These are phyloP conservation scores for Piloderma croceum DNA, from an alignment of 768 basidiomycete genomes.

Conservation along the genomic window DNA sequence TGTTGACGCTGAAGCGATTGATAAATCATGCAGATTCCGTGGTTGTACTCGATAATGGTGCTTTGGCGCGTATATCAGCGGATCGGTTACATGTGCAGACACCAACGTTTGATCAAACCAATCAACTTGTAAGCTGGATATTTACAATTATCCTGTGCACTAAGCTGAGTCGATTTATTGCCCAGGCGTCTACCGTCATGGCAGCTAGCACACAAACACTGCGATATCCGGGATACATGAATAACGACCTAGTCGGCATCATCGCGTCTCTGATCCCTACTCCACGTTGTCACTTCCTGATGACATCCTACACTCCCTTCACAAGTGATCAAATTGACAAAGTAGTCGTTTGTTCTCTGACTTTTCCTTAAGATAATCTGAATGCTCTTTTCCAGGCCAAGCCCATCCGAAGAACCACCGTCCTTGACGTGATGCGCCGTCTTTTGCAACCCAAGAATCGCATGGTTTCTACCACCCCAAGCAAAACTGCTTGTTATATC, in stretches of 20 bases:
- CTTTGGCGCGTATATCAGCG: slow-evolving; percentile 85
- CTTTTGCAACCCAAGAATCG: slow-evolving; percentile 97
- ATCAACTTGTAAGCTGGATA: slow-evolving; percentile 62
- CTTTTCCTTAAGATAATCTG: slow-evolving; percentile 2
- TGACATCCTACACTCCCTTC: slow-evolving; percentile 98
- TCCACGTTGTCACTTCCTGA: slow-evolving; percentile 94
- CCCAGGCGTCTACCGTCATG: slow-evolving; percentile 93
- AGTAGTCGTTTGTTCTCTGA: slow-evolving; percentile 38
- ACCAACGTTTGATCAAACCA: slow-evolving; percentile 86
- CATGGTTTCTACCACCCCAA: slow-evolving; percentile 92
- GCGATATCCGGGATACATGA: slow-evolving; percentile 98
- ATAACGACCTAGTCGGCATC: slow-evolving; percentile 97
- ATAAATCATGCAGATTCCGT: slow-evolving; percentile 97
- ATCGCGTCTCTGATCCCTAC: slow-evolving; percentile 96
- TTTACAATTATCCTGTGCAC: background rate
- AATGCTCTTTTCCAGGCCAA: slow-evolving; percentile 60
- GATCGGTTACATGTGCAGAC: slow-evolving; percentile 87
- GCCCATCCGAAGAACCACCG: slow-evolving; percentile 91
- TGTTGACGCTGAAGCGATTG: slow-evolving; percentile 87
- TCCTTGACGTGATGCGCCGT: slow-evolving; percentile 97
- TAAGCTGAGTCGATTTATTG: background rate
- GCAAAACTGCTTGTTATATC: slow-evolving; percentile 92
- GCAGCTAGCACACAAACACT: slow-evolving; percentile 95
- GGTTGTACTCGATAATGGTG: slow-evolving; percentile 95
- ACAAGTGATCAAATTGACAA: slow-evolving; percentile 96